Evolutionary conservation across 1,139 yeast species (phyloP).

Genomic region (Wickerhamiella infanticola): DNA sequence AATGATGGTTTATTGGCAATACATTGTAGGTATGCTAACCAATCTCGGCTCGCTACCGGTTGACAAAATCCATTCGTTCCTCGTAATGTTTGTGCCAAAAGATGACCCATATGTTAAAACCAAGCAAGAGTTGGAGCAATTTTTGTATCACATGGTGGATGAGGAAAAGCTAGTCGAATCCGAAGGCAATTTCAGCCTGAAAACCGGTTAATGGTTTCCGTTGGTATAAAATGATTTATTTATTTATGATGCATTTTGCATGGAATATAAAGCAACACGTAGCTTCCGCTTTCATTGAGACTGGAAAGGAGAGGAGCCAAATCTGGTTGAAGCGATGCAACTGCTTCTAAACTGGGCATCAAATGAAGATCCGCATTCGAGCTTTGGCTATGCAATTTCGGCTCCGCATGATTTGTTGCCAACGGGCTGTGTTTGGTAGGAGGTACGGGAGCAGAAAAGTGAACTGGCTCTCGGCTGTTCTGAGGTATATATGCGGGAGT

Average conservation of each 20-base stretch:
- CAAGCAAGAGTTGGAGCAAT: constrained; percentile 29
- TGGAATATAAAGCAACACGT: neutral
- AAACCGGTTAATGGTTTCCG: neutral
- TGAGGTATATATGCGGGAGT: too few species aligned
- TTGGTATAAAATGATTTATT: neutral
- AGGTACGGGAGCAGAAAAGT: too few species aligned
- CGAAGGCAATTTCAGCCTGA: neutral
- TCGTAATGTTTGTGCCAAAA: constrained; percentile 39
- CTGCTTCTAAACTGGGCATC: neutral
- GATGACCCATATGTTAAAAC: constrained; percentile 32
- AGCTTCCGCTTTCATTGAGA: neutral
- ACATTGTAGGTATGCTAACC: constrained; percentile 39
- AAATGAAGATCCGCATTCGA: neutral
- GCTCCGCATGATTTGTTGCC: too few species aligned
- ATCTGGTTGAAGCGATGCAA: neutral
- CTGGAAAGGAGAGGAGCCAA: neutral
- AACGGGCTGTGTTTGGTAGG: too few species aligned
- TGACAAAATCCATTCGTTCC: constrained; percentile 37
- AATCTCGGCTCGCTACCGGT: constrained; percentile 37
- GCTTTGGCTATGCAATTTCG: too few species aligned
- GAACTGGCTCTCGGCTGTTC: too few species aligned
- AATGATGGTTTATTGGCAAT: constrained; percentile 32
- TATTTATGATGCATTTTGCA: neutral
- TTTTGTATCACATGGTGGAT: constrained; percentile 28
- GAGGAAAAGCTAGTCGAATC: constrained; percentile 25